Base-by-base conservation (phyloP, 179 eudicot species). In the Amaranthus tricolor region DNA sequence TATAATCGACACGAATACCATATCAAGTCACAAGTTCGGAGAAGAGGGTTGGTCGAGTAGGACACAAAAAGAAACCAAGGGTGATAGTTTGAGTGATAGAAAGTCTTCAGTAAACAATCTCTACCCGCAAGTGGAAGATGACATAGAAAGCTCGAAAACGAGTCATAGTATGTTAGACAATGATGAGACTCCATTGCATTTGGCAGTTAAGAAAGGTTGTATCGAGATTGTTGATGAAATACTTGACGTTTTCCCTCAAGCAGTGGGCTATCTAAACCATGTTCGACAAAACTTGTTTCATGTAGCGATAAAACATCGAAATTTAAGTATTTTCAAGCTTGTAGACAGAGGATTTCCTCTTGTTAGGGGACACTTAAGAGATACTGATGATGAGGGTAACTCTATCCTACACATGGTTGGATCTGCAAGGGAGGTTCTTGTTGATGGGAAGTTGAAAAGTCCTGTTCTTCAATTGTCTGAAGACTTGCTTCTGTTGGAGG, bases 391-490 rank as follows among this genome's bases (percentile, higher is more conserved):
- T 7, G 10, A 43, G 10, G 65, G 70, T n/a, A 76, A 76, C 45
- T 76, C 74, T 8, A 76, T 76, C 64, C 53, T 76, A n/a, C 79
- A 76, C 47, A 69, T 68, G 74, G 72, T 69, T 31, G 79, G 74
- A 40, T 68, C 19, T 44, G 54, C 15, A 11, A 52, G 17, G 20
- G 74, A 68, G 6, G 49, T 31, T 60, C 20, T 43, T 50, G 58
- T 40, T 2, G 68, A 44, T n/a, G 70, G 24, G 5, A 60, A 76
- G 58, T 3, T 76, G 74, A 68, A 60, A 49, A 68, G 53, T 19
- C 79, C 79, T 0, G 70, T 62, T 1, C 47, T 69, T 6, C 74
- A 40, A 9, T 62, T 76, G 61, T 69, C 74, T 9, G 69, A 68
- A 5, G 74, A 76, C 53, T 68, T 76, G 54, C 52, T 9, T 1